Evolutionary conservation across 1,139 yeast species (phyloP).

Genomic region (Kodamaea alishanica): DNA sequence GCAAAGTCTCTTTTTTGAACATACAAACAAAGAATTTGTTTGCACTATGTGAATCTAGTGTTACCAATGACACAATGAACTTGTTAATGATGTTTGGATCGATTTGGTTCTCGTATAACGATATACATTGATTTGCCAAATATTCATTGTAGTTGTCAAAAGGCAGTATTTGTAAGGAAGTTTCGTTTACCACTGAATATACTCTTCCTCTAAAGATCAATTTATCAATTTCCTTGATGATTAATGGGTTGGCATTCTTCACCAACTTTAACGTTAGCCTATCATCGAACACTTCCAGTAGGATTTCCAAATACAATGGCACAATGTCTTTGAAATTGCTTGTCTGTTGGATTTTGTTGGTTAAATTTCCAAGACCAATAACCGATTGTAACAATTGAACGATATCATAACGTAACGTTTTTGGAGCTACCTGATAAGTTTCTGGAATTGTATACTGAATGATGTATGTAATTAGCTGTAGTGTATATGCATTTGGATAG

Average conservation of each 20-base stretch:
- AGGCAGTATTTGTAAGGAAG: slow-evolving; percentile 10
- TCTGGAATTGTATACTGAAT: slow-evolving; percentile 34
- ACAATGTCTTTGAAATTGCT: slow-evolving; percentile 4
- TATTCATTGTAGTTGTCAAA: slow-evolving; percentile 22
- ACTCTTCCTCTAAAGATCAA: slow-evolving; percentile 34
- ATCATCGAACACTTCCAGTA: slow-evolving; percentile 18
- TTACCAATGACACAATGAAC: slow-evolving; percentile 24
- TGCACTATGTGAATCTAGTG: slow-evolving; percentile 19
- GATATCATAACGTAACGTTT: slow-evolving; percentile 10
- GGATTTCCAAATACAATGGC: slow-evolving; percentile 9
- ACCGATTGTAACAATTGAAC: slow-evolving; percentile 19
- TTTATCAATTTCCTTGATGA: slow-evolving; percentile 34
- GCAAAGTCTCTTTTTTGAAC: slow-evolving; percentile 22
- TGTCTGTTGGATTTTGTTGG: slow-evolving; percentile 16
- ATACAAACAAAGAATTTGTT: slow-evolving; percentile 22
- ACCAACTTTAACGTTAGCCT: slow-evolving; percentile 17
- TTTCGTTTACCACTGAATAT: slow-evolving; percentile 27
- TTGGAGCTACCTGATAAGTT: slow-evolving; percentile 18
- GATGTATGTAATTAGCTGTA: slow-evolving; percentile 20
- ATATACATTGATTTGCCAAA: slow-evolving; percentile 17
- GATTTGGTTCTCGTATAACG: slow-evolving; percentile 9
- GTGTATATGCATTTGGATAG: slow-evolving; percentile 1
- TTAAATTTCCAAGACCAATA: slow-evolving; percentile 30
- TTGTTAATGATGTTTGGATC: slow-evolving; percentile 15
- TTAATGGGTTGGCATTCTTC: slow-evolving; percentile 8